Percentiles rank a stretch among this genome's conserved stretches.
phyloP scores from a whole-genome alignment of 2,329 filamentous ascomycete species.

The Rhytidhysteron rufulum region DNA sequence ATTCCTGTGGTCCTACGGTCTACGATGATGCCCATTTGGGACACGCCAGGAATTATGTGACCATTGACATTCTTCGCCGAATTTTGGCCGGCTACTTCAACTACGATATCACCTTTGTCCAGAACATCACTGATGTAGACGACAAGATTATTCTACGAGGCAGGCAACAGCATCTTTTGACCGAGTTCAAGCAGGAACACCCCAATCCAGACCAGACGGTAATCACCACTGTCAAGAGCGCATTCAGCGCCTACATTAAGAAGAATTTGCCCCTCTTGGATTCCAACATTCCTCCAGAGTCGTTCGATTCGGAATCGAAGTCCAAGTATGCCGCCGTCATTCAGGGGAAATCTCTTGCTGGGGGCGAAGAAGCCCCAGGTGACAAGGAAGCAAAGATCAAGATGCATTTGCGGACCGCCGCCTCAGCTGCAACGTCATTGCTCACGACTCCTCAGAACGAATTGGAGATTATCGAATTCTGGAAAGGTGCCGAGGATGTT shows the following conservation, averaged over 20 bases:
- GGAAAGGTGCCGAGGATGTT: slow-evolving; percentile 60
- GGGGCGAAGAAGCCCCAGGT: slow-evolving; percentile 52
- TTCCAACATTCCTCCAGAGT: slow-evolving; percentile 41
- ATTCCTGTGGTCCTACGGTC: slow-evolving; percentile 83
- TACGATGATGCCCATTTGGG: slow-evolving; percentile 73
- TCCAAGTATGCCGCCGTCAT: slow-evolving; percentile 54
- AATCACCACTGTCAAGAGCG: slow-evolving; percentile 46
- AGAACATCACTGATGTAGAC: slow-evolving; percentile 74
- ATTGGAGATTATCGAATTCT: slow-evolving; percentile 47
- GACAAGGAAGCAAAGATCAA: slow-evolving; percentile 84
- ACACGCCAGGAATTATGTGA: slow-evolving; percentile 87
- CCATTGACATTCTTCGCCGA: slow-evolving; percentile 80
- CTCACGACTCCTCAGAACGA: slow-evolving; percentile 24
- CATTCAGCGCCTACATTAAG: slow-evolving; percentile 57
- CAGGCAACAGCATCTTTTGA: slow-evolving; percentile 74
- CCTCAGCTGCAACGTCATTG: slow-evolving; percentile 52
- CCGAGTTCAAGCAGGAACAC: slow-evolving; percentile 59
- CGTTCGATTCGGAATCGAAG: slow-evolving; percentile 46
- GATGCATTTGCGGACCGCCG: slow-evolving; percentile 73
- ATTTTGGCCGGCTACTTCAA: slow-evolving; percentile 80
- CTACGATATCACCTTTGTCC: slow-evolving; percentile 80
- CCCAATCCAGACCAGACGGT: slow-evolving; percentile 43
- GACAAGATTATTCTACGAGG: slow-evolving; percentile 61
- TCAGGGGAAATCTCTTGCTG: slow-evolving; percentile 52
- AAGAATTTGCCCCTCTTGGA: slow-evolving; percentile 62